Evolutionary conservation across 2,329 filamentous ascomycete species (phyloP).

Genomic region (Canariomyces notabilis): DNA sequence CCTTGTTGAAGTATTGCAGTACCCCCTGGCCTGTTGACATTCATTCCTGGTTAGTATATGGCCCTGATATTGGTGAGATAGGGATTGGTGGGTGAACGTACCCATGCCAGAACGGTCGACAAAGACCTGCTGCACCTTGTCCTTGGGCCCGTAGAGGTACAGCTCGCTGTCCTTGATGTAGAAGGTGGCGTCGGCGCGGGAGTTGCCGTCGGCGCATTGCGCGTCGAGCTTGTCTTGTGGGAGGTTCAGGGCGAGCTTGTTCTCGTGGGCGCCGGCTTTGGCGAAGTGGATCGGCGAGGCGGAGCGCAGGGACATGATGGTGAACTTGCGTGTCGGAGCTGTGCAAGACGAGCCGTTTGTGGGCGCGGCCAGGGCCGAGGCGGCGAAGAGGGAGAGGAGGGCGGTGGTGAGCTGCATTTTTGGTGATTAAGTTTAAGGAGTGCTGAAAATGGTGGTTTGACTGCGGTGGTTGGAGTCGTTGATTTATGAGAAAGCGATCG

Average conservation of each 20-base stretch:
- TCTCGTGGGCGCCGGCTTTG: conserved; percentile 39
- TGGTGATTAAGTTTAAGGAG: too few species aligned
- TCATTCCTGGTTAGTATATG: neutral
- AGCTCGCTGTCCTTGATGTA: conserved; percentile 42
- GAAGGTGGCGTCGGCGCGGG: conserved; percentile 44
- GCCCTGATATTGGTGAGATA: neutral
- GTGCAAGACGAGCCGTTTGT: conserved; percentile 24
- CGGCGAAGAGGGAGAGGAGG: conserved; percentile 48
- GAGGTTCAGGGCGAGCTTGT: conserved; percentile 41
- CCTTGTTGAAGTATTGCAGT: conserved; percentile 48
- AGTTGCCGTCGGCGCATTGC: conserved; percentile 39
- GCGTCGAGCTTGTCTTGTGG: conserved; percentile 38
- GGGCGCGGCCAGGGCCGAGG: conserved; percentile 29
- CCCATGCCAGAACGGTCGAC: conserved; percentile 55
- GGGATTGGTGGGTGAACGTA: conserved; percentile 5
- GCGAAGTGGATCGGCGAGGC: conserved; percentile 45
- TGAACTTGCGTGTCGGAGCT: conserved; percentile 37
- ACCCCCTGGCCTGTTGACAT: conserved; percentile 39
- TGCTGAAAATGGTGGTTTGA: too few species aligned
- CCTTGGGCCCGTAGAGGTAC: conserved; percentile 41
- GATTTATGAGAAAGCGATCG: neutral
- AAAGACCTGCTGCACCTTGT: conserved; percentile 44
- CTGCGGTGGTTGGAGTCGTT: conserved; percentile 3
- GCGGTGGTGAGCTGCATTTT: conserved; percentile 48
- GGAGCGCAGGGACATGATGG: conserved; percentile 46